These are phyloP conservation scores for Nicotiana attenuata DNA, from an alignment of 257 asterid species.

Conservation along the genomic window DNA sequence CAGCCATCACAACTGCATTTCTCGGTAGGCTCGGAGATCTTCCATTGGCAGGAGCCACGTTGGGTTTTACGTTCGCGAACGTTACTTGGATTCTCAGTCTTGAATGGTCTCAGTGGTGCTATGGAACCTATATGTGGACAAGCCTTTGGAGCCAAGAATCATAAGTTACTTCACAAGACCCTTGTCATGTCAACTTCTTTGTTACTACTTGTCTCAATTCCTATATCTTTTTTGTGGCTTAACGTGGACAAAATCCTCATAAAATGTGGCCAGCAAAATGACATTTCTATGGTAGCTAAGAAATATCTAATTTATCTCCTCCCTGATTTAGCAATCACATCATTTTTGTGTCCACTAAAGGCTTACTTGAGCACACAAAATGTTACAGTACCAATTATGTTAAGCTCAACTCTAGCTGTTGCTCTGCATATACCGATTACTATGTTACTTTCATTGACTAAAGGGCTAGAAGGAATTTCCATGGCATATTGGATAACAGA, in stretches of 20 bases:
- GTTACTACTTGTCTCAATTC: slow-evolving; percentile 39
- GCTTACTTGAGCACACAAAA: slow-evolving; percentile 66
- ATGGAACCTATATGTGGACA: slow-evolving; percentile 98
- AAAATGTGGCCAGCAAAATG: slow-evolving; percentile 59
- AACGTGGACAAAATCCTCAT: slow-evolving; percentile 60
- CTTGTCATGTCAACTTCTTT: slow-evolving; percentile 52
- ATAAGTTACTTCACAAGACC: slow-evolving; percentile 70
- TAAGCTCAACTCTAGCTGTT: slow-evolving; percentile 54
- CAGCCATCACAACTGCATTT: slow-evolving; percentile 72
- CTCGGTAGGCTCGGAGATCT: slow-evolving; percentile 77
- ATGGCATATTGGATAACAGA: slow-evolving; percentile 86
- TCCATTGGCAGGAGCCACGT: slow-evolving; percentile 62
- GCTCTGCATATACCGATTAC: slow-evolving; percentile 60
- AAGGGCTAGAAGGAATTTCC: slow-evolving; percentile 64
- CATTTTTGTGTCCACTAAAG: slow-evolving; percentile 66
- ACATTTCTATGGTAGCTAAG: slow-evolving; percentile 51
- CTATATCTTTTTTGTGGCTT: slow-evolving; percentile 70
- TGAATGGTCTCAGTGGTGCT: slow-evolving; percentile 70
- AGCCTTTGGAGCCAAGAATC: slow-evolving; percentile 78
- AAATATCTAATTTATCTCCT: slow-evolving; percentile 50
- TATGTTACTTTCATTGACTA: slow-evolving; percentile 38
- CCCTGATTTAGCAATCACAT: slow-evolving; percentile 57
- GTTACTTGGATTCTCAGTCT: slow-evolving; percentile 67
- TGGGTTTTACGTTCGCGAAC: slow-evolving; percentile 70
- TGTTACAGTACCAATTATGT: slow-evolving; percentile 61